These are phyloP conservation scores for Leccinum fallax DNA, from an alignment of 1,284 basidiomycete species.

Conservation along the genomic window DNA sequence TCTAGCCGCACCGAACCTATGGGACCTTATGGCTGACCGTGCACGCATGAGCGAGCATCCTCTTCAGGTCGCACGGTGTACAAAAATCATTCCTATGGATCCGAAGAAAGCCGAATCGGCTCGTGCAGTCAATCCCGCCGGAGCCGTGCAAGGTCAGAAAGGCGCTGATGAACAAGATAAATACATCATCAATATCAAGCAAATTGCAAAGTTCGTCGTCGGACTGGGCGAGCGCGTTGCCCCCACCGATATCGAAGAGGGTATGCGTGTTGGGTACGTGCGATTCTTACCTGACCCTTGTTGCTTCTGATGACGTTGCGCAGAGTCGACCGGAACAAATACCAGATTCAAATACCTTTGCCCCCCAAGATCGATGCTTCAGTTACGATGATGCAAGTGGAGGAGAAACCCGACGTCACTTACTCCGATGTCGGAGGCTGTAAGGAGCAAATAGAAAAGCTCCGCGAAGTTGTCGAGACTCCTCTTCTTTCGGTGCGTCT, in stretches of 20 bases:
- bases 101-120: constrained; percentile 71
- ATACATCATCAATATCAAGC: constrained; percentile 99
- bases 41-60: constrained; percentile 93
- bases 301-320: background rate
- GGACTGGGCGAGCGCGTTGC: constrained; percentile 96
- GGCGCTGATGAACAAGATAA: constrained; percentile 97
- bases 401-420: constrained; percentile 98
- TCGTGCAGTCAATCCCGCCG: constrained; percentile 68
- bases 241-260: constrained; percentile 98
- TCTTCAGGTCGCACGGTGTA: constrained; percentile 96
- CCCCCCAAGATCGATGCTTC: constrained; percentile 99
- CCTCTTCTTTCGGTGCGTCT: constrained; percentile 86
- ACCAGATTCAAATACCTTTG: constrained; percentile 99
- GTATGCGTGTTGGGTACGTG: constrained; percentile 95
- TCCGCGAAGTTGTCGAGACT: constrained; percentile 97
- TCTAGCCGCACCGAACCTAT: constrained; percentile 93
- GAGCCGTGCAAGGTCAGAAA: constrained; percentile 82
- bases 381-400: constrained; percentile 99
- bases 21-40: constrained; percentile 90
- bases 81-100: constrained; percentile 94
- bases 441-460: constrained; percentile 99
- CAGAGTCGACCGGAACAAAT: constrained; percentile 92
- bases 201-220: constrained; percentile 99
- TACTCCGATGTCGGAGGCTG: constrained; percentile 99
- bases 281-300: background rate